Evolutionary conservation across 1,139 yeast genomes (phyloP).

Genomic region (Nakaseomyces kungkrabaensis): DNA sequence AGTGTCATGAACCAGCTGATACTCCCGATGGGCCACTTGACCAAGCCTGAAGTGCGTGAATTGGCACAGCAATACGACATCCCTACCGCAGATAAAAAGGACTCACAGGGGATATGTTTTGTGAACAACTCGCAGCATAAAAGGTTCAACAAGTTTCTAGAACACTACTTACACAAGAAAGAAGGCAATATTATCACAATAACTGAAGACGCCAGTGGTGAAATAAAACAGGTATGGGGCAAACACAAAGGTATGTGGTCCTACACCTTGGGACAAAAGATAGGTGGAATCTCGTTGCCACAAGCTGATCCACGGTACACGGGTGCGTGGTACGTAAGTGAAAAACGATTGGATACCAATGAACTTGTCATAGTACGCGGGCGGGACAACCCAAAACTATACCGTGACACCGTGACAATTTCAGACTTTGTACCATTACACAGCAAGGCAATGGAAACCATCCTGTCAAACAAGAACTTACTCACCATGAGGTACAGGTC

Average conservation of each 20-base stretch:
- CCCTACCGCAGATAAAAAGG: constrained; percentile 69
- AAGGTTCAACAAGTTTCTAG: constrained; percentile 66
- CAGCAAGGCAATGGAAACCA: neutral
- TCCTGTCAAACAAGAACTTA: neutral
- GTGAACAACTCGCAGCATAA: constrained; percentile 55
- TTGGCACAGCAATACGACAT: constrained; percentile 46
- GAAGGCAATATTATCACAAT: constrained; percentile 73
- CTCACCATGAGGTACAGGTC: neutral
- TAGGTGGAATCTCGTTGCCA: constrained; percentile 63
- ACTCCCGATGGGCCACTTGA: constrained; percentile 71
- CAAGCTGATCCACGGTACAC: constrained; percentile 66
- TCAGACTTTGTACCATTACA: constrained; percentile 15
- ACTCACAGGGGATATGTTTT: constrained; percentile 92
- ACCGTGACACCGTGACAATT: constrained; percentile 36
- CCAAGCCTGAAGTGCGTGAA: constrained; percentile 64
- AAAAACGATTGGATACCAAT: constrained; percentile 51
- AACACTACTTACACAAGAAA: constrained; percentile 59
- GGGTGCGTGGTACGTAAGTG: constrained; percentile 84
- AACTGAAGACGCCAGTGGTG: constrained; percentile 16
- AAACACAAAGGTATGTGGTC: constrained; percentile 82
- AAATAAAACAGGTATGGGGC: constrained; percentile 62
- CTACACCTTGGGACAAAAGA: constrained; percentile 84
- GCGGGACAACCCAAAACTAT: constrained; percentile 51
- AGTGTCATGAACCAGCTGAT: constrained; percentile 41
- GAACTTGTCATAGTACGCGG: constrained; percentile 75